A percentile compares a stretch with the other conserved stretches of the same genome.
These are phyloP conservation scores for Coniochaeta hoffmannii DNA, from an alignment of 2,329 filamentous ascomycete species.

Conservation along the genomic window DNA sequence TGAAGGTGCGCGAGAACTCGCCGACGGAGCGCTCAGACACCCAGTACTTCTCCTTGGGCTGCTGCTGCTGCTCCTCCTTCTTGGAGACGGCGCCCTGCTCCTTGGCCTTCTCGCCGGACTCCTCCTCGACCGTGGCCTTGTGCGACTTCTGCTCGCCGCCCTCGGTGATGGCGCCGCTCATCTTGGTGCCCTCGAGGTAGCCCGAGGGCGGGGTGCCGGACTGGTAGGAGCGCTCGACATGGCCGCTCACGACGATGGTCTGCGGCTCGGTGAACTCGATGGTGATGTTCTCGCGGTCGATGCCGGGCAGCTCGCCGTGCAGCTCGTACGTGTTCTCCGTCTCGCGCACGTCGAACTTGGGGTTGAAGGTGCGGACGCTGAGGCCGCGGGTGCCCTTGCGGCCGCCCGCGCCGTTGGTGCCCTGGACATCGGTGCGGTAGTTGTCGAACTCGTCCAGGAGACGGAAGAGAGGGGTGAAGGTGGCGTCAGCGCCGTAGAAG, in stretches of 20 bases:
- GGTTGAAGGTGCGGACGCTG: constrained; percentile 53
- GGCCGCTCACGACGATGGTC: constrained; percentile 64
- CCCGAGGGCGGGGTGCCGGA: constrained; percentile 43
- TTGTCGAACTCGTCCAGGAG: constrained; percentile 57
- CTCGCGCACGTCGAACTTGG: constrained; percentile 74
- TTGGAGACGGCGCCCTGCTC: constrained; percentile 20
- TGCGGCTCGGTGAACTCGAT: constrained; percentile 75
- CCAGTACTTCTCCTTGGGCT: constrained; percentile 52
- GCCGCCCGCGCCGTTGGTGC: constrained; percentile 14
- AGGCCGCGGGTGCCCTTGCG: constrained; percentile 13
- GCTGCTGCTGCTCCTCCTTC: constrained; percentile 11
- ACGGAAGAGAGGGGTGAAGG: constrained; percentile 55
- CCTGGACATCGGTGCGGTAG: constrained; percentile 35
- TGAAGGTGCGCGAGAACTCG: constrained; percentile 61
- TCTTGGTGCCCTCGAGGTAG: constrained; percentile 35
- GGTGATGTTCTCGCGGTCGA: constrained; percentile 64
- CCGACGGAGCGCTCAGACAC: constrained; percentile 58
- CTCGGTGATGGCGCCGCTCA: constrained; percentile 33
- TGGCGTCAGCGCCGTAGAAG: constrained; percentile 37
- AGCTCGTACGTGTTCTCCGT: constrained; percentile 62
- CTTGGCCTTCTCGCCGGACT: constrained; percentile 28
- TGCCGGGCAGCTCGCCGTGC: constrained; percentile 71
- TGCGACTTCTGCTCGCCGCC: constrained; percentile 31
- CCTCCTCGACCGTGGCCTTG: constrained; percentile 62
- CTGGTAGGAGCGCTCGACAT: constrained; percentile 56